A percentile compares a stretch with the other conserved stretches of the same genome.
phyloP scores from a whole-genome alignment of 176 grass and related monocot genomes.

The Musa acuminata region DNA sequence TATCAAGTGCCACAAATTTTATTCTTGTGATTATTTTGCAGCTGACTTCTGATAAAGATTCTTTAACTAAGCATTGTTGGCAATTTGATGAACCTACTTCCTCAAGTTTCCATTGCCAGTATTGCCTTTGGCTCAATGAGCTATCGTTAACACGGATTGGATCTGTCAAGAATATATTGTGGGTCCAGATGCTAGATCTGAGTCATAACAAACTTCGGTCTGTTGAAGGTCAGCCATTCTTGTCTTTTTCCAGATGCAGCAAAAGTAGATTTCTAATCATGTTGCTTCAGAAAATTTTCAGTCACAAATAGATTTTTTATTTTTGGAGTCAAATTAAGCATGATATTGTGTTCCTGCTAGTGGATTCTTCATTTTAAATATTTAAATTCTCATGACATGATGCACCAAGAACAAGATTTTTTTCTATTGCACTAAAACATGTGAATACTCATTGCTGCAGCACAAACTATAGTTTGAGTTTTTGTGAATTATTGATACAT shows the following conservation, averaged over 20 bases:
- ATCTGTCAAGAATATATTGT: conserved; percentile 58
- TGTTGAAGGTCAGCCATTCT: conserved; percentile 44
- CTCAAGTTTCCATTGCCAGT: conserved; percentile 23
- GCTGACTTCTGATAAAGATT: conserved; percentile 53
- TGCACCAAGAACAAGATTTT: not conserved
- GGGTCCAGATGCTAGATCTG: conserved; percentile 89
- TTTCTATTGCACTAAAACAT: too few species aligned
- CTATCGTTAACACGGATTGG: conserved; percentile 61
- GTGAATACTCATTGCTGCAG: too few species aligned
- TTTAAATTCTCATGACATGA: not conserved
- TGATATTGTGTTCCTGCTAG: not conserved
- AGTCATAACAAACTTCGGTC: conserved; percentile 75
- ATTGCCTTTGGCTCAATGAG: conserved; percentile 35
- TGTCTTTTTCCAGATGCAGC: not conserved
- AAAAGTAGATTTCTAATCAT: not conserved
- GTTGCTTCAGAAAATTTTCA: not conserved
- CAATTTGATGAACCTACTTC: conserved; percentile 35
- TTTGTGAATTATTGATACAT: too few species aligned
- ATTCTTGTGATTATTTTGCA: conserved; percentile 30
- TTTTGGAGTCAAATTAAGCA: not conserved
- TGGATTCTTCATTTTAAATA: not conserved
- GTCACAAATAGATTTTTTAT: not conserved
- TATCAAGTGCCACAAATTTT: not conserved
- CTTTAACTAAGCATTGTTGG: conserved; percentile 52
- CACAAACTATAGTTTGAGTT: too few species aligned